Base-by-base conservation (phyloP, 1,284 basidiomycete species). In the Trametes pubescens region DNA sequence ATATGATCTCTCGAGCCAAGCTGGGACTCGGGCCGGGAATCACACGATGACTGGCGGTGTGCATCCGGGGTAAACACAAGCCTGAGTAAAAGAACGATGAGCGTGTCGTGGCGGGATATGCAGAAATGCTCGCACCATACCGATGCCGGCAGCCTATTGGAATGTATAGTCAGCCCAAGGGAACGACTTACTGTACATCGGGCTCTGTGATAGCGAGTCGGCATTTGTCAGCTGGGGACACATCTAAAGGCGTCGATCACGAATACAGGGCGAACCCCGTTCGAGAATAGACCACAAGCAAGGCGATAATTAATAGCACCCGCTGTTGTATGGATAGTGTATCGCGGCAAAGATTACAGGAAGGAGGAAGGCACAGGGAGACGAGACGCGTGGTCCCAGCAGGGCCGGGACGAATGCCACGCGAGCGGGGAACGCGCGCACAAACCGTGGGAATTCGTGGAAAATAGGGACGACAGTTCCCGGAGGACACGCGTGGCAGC, bases 51-150 rank as follows among this genome's bases (percentile, higher is more conserved):
- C 46, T 40, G 29, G 53, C 22, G 62, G 59, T 29, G 82, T 84
- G 62, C 81, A 82, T 1, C 83, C 74, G 70, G 76, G 70, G 0
- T 82, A 83, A 2, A 59, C 35, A 47, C 44, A 49, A 18, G n/a
- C 49, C 49, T 51, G 49, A 51, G 49, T 51, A 51, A 51, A 18
- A 11, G n/a, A 10, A 51, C 29, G 29, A 18, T 51, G 29, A 51
- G 49, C 32, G 18, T 32, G 7, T n/a, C 11, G 18, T 34, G 49
- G 29, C 29, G 49, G n/a, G 18, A 51, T 21, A 34, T 21, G 4
- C 1, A 7, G 49, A 13, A 8, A 13, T 18, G 26, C 4, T 8
- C 49, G n/a, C 49, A 51, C 49, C 49, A n/a, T 51, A 9, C 24
- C 21, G 44, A 47, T 24, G 44, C 21, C 21, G 44, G 24, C 29